Evolutionary conservation across 2,329 filamentous ascomycete genomes (phyloP), one percentile per base, ranked within the genome.

Genomic region (Cladosporium cucumerinum): DNA sequence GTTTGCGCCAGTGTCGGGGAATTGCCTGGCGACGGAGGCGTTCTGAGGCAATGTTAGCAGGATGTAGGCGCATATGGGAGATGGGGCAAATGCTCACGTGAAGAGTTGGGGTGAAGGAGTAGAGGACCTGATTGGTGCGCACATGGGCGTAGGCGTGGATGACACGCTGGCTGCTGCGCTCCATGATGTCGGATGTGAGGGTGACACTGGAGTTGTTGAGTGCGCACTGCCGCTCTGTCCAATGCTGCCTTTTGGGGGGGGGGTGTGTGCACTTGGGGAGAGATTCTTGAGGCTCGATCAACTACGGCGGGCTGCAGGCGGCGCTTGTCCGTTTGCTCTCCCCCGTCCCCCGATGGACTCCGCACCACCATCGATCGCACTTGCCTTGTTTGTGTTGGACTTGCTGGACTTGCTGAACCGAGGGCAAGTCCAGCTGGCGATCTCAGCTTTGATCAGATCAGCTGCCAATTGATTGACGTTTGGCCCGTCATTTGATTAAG

Each of bases 1-100:
- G 74, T 89, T 87, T 72, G 88, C 88, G 77, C 86, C 86, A 55
- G 86, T 82, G 76, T 84, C 87, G 67, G 86, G 76, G 32, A 89
- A 78, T 77, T 89, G 87, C 30, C 81, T 80, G 66, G 88, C 76
- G 57, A 82, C 75, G 69, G 77, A 81, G 75, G 78, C 80, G 77
- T 82, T 82, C 81, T 86, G 74, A 3, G 21, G 25, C 26, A 30
- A 7, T 14, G 32, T 64, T n/a, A 64, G 43, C 30, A 36, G 30
- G 54, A 43, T 51, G 32, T 16, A 34, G 26, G 39, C 12, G 18
- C 2, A 39, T 23, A 26, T 18, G 21, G 32, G 54, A 46, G 39
- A 28, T 30, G 26, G 54, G 34, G 18, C 43, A 26, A 65, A 58
- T n/a, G 7, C 79, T 69, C 78, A 87, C 86, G 68, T 86, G 79